These are phyloP conservation scores for Diaporthe sp. DNA, from an alignment of 2,329 filamentous ascomycete species.

Conservation along the genomic window DNA sequence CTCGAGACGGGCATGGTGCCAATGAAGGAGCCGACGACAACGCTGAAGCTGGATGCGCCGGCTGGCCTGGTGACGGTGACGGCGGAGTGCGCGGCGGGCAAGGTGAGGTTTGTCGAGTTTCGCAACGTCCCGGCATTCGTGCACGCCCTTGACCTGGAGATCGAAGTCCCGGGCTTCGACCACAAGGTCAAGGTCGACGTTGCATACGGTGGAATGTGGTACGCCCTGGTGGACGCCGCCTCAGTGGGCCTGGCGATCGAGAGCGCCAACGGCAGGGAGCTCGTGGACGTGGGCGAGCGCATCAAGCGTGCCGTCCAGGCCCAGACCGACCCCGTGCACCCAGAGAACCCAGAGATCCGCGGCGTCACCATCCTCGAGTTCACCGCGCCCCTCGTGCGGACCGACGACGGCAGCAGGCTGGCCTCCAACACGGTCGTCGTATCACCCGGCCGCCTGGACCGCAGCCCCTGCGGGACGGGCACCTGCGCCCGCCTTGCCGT, in stretches of 20 bases:
- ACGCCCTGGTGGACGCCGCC: constrained; percentile 1
- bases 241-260: background rate
- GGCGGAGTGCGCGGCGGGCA: background rate
- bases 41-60: background rate
- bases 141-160: background rate
- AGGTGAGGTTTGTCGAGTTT: background rate
- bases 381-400: background rate
- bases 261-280: background rate
- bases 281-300: background rate
- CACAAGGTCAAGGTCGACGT: constrained; percentile 3
- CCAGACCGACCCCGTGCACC: background rate
- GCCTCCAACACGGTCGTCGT: background rate
- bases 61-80: background rate
- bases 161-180: background rate
- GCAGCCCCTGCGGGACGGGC: background rate
- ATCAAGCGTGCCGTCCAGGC: background rate
- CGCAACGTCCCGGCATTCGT: constrained; percentile 2
- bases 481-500: background rate
- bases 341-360: background rate
- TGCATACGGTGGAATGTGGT: constrained; percentile 3
- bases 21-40: constrained; percentile 10
- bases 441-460: background rate
- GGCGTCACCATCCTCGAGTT: background rate
- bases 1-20: constrained; percentile 8
- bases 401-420: background rate